A percentile compares a stretch with the other conserved stretches of the same genome.
Conservation (phyloP, 2,329 filamentous ascomycete species). For the Epichloe scottii region DNA sequence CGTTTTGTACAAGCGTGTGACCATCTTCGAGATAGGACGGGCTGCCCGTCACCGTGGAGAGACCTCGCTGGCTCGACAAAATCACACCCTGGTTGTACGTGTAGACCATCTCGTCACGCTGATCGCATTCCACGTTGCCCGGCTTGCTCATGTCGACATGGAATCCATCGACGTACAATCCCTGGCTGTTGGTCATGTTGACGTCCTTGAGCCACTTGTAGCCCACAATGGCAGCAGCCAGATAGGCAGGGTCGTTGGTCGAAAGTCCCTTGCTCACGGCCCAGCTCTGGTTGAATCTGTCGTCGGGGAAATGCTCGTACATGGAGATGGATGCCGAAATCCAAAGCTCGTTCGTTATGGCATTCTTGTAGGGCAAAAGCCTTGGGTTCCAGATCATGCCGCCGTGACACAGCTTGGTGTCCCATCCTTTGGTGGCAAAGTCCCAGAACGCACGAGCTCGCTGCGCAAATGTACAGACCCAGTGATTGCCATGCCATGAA, state of each 20-base stretch:
- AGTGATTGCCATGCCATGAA: conserved; percentile 67
- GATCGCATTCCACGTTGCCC: conserved; percentile 63
- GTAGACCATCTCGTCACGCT: conserved; percentile 78
- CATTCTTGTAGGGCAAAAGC: conserved; percentile 80
- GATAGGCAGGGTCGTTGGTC: conserved; percentile 46
- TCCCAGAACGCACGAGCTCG: conserved; percentile 79
- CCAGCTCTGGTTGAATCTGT: conserved; percentile 61
- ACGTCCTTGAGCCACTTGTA: conserved; percentile 70
- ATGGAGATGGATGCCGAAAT: conserved; percentile 76
- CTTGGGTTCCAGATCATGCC: conserved; percentile 87
- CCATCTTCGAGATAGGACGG: conserved; percentile 62
- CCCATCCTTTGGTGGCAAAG: conserved; percentile 67
- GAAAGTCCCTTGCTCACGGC: conserved; percentile 14
- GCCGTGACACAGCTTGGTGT: conserved; percentile 65
- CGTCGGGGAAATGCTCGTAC: conserved; percentile 82
- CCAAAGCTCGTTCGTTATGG: conserved; percentile 87
- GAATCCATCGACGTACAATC: conserved; percentile 77
- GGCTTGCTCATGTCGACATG: conserved; percentile 55
- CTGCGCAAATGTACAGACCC: conserved; percentile 66
- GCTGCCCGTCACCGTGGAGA: conserved; percentile 71
- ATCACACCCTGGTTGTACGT: conserved; percentile 94
- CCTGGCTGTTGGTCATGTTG: conserved; percentile 66
- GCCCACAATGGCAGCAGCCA: conserved; percentile 61
- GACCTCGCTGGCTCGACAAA: conserved; percentile 64
- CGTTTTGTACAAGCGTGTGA: conserved; percentile 60